Evolutionary conservation across 2,329 filamentous ascomycete species (phyloP), one percentile per base, ranked within the genome.

Genomic region (Diaporthe ampelina): DNA sequence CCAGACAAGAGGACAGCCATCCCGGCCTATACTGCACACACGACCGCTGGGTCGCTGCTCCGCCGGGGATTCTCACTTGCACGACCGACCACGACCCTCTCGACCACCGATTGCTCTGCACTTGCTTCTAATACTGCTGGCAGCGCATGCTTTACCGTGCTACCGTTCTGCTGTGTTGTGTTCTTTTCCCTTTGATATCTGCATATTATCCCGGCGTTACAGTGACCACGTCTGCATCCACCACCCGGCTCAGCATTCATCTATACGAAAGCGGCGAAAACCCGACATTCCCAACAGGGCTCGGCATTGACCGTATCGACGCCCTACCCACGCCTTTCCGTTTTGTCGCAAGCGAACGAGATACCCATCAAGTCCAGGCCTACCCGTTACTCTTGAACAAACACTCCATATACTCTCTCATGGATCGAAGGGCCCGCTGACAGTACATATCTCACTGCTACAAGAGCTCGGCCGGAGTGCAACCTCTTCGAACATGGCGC

Each of bases 401-500:
- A 63, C 52, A 63, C 29, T 43, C 63, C 26, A 15, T 13, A 35
- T 43, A 32, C 40, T 61, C 57, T 67, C 79, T 76, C 79, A 86
- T 86, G 84, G 84, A 83, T 77, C 73, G 70, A 59, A 76, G 72
- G 75, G 73, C 68, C 70, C 75, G 77, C 73, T 80, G 78, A 76
- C 76, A 75, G 72, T 43, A 74, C 74, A 70, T 74, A 76, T 72
- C 74, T 71, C 74, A 78, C 75, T 76, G 56, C 76, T 72, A 65
- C 63, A 74, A 69, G 68, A 71, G 74, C 75, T 67, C 74, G 77
- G 73, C 67, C 56, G 43, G 63, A 69, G 40, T 75, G 76, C 74
- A 77, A 73, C 21, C 52, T 52, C 52, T 71, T 68, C 76, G 13
- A 82, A 72, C 74, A 91, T 91, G 89, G 88, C 88, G 74, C 89